Percentiles rank a stretch among this genome's conserved stretches.
These are phyloP conservation scores for Erodium moschatum DNA, from an alignment of 441 rosid species.

Conservation along the genomic window DNA sequence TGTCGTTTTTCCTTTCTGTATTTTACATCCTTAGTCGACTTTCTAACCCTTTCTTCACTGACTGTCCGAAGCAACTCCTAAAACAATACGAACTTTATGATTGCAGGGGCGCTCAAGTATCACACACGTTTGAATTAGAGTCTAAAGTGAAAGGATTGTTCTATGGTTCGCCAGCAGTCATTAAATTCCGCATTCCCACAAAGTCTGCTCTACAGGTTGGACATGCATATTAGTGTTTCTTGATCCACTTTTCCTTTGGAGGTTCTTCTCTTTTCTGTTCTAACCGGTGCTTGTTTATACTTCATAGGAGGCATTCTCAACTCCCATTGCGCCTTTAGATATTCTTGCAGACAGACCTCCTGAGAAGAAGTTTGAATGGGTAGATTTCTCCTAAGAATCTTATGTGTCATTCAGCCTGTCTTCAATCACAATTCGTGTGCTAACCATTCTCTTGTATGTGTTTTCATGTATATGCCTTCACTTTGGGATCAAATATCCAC, in stretches of 20 bases:
- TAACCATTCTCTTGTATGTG: slow-evolving; percentile 19
- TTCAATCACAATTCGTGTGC: background rate
- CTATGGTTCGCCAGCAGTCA: slow-evolving; percentile 68
- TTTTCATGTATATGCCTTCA: slow-evolving; percentile 32
- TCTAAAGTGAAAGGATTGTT: slow-evolving; percentile 68
- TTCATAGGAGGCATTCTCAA: slow-evolving; percentile 59
- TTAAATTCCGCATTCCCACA: slow-evolving; percentile 85
- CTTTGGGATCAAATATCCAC: slow-evolving; percentile 26
- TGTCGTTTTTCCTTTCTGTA: background rate
- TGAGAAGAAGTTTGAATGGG: slow-evolving; percentile 59
- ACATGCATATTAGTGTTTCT: background rate
- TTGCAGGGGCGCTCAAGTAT: slow-evolving; percentile 67
- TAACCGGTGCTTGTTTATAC: slow-evolving; percentile 12
- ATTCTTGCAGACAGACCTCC: slow-evolving; percentile 76
- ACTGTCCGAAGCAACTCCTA: background rate
- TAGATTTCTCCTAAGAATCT: slow-evolving; percentile 24
- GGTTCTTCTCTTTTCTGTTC: slow-evolving; percentile 7
- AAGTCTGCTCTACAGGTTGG: slow-evolving; percentile 77
- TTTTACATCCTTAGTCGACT: background rate
- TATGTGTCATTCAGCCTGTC: background rate
- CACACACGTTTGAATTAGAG: slow-evolving; percentile 78
- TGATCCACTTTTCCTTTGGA: background rate
- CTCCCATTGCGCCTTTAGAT: slow-evolving; percentile 71
- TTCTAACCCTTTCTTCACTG: background rate
- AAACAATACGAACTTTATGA: background rate